A percentile compares a stretch with the other conserved stretches of the same genome.
phyloP scores from a whole-genome alignment of 2,329 filamentous ascomycete species.

The Seiridium unicorne region DNA sequence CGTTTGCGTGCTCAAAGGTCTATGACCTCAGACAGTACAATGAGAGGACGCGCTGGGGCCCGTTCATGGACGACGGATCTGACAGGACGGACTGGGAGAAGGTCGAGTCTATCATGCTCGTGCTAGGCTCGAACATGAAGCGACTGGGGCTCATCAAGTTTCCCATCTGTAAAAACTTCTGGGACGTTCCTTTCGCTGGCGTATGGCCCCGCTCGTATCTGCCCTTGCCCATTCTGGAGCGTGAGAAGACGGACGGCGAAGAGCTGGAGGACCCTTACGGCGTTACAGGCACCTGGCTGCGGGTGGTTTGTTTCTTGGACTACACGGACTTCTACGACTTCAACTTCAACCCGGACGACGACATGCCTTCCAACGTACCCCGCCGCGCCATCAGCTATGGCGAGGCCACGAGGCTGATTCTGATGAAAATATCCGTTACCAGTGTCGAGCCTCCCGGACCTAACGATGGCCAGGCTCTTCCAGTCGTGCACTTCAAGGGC shows the following conservation, averaged over 20 bases:
- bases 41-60: slow-evolving; percentile 63
- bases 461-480: slow-evolving; percentile 55
- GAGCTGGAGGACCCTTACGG: slow-evolving; percentile 67
- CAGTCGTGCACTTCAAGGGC: slow-evolving; percentile 69
- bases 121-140: slow-evolving; percentile 62
- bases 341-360: slow-evolving; percentile 58
- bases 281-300: slow-evolving; percentile 68
- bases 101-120: slow-evolving; percentile 71
- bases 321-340: slow-evolving; percentile 71
- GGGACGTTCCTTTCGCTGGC: slow-evolving; percentile 55
- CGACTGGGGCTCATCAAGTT: slow-evolving; percentile 41
- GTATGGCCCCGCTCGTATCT: slow-evolving; percentile 51
- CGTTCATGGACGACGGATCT: slow-evolving; percentile 64
- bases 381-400: slow-evolving; percentile 55
- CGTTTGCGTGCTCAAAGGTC: slow-evolving; percentile 65
- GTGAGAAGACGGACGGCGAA: slow-evolving; percentile 39
- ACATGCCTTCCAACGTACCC: slow-evolving; percentile 39
- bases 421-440: slow-evolving; percentile 64
- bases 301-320: slow-evolving; percentile 59
- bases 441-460: slow-evolving; percentile 57
- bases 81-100: slow-evolving; percentile 75
- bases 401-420: slow-evolving; percentile 69
- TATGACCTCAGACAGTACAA: slow-evolving; percentile 74
- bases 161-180: slow-evolving; percentile 49
- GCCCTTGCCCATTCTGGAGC: slow-evolving; percentile 26